Percentiles rank a stretch among this genome's conserved stretches.
Conservation (phyloP, 2,329 filamentous ascomycete genomes). For the Botrytis paeoniae region DNA sequence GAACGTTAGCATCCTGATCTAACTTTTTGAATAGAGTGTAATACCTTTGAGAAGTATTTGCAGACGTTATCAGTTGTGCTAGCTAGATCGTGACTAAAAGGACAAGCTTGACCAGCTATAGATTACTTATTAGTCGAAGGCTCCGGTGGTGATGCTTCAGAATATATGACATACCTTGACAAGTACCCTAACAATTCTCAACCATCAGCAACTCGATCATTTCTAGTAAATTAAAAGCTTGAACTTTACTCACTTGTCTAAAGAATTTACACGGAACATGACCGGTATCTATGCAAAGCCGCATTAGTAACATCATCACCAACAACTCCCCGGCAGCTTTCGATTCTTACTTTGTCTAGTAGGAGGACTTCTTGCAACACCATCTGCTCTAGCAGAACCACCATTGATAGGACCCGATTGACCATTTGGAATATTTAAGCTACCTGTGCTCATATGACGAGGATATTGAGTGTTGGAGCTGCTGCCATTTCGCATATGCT, state of each 20-base stretch:
- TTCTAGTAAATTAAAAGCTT: not conserved
- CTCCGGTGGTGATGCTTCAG: not conserved
- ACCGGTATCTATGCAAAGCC: constrained; percentile 14
- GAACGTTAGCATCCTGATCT: constrained; percentile 29
- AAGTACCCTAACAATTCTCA: constrained; percentile 15
- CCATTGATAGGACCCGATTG: constrained; percentile 1
- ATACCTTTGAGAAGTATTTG: constrained; percentile 98
- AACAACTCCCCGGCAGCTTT: not conserved
- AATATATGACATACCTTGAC: constrained; percentile 17
- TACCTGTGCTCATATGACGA: constrained; percentile 21
- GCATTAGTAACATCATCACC: constrained; percentile 10
- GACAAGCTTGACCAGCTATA: constrained; percentile 81
- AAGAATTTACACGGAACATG: constrained; percentile 23
- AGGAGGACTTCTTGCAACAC: constrained; percentile 20
- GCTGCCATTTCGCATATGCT: constrained; percentile 19
- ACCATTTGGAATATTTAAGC: constrained; percentile 20
- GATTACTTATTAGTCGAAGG: constrained; percentile 48
- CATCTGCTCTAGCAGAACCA: constrained; percentile 12
- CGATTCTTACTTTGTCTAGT: constrained; percentile 20
- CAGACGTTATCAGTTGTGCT: constrained; percentile 82
- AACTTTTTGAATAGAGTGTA: constrained; percentile 28
- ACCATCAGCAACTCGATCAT: not conserved
- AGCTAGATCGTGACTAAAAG: constrained; percentile 91
- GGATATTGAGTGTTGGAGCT: constrained; percentile 18
- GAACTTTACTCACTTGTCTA: constrained; percentile 15